phyloP scores from a whole-genome alignment of 306 rosid genomes.

The Dalbergia cochinchinensis region DNA sequence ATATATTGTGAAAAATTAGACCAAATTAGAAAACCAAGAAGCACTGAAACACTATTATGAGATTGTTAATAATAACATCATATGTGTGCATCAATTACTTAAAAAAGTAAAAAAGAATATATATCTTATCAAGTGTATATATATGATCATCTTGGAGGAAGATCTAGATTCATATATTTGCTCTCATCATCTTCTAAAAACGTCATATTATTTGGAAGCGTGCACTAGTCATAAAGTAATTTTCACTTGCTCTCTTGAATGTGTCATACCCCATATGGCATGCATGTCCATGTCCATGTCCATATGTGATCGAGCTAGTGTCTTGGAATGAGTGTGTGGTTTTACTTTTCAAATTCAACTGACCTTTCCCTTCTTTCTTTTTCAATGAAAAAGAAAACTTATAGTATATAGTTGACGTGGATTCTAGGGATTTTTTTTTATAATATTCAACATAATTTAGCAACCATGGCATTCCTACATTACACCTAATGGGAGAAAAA shows the following conservation, averaged over 20 bases:
- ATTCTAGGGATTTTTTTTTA: constrained; percentile 17
- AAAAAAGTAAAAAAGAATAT: neutral
- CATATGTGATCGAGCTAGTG: neutral
- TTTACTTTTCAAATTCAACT: constrained; percentile 44
- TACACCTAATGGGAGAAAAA: neutral
- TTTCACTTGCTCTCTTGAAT: constrained; percentile 14
- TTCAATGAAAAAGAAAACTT: neutral
- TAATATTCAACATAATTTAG: neutral
- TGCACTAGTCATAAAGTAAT: constrained; percentile 38
- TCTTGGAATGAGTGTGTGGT: constrained; percentile 41
- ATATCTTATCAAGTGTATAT: too few species aligned
- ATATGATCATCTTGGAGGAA: neutral
- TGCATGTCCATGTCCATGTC: constrained; percentile 32
- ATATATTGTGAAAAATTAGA: constrained; percentile 28
- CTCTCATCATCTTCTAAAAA: constrained; percentile 42
- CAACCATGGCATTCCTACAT: neutral
- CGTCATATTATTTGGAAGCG: constrained; percentile 49
- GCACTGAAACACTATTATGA: constrained; percentile 51
- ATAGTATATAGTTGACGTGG: neutral
- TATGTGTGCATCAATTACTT: constrained; percentile 45
- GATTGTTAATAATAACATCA: constrained; percentile 48
- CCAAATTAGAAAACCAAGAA: constrained; percentile 44
- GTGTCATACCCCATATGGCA: constrained; percentile 21
- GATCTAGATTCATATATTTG: constrained; percentile 35
- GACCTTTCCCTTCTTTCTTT: constrained; percentile 37